These are phyloP conservation scores for Neurospora sublineolata DNA, from an alignment of 495 filamentous ascomycete species.

Conservation along the genomic window DNA sequence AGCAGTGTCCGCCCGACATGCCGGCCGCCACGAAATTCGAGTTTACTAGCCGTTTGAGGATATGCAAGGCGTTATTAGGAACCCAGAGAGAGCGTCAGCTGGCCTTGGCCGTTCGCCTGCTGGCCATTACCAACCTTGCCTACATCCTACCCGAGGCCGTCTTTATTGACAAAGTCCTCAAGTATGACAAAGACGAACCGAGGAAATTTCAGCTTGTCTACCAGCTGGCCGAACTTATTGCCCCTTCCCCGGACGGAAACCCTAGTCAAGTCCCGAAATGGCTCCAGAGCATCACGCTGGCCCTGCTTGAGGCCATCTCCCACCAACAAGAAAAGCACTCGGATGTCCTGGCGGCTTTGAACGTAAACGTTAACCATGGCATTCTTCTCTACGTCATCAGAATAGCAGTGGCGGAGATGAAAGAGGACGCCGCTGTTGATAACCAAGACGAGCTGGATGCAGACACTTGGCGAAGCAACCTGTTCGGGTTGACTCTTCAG, in stretches of 20 bases:
- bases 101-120: slow-evolving; percentile 66
- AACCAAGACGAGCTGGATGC: slow-evolving; percentile 46
- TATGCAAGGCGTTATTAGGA: slow-evolving; percentile 61
- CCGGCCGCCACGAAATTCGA: slow-evolving; percentile 71
- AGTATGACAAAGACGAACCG: slow-evolving; percentile 82
- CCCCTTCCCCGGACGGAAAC: slow-evolving; percentile 57
- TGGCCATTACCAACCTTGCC: slow-evolving; percentile 85
- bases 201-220: slow-evolving; percentile 81
- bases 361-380: slow-evolving; percentile 89
- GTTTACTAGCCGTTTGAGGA: slow-evolving; percentile 69
- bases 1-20: slow-evolving; percentile 49
- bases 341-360: slow-evolving; percentile 78
- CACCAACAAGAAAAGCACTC: slow-evolving; percentile 62
- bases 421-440: slow-evolving; percentile 42
- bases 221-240: slow-evolving; percentile 83
- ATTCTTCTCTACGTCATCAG: slow-evolving; percentile 88
- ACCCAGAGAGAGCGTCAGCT: slow-evolving; percentile 57
- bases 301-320: slow-evolving; percentile 67
- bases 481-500: slow-evolving; percentile 70
- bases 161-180: slow-evolving; percentile 75
- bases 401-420: slow-evolving; percentile 75
- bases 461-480: slow-evolving; percentile 79
- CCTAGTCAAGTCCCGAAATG: slow-evolving; percentile 49
- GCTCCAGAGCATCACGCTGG: slow-evolving; percentile 74
- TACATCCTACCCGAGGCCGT: slow-evolving; percentile 70